Evolutionary conservation across 768 basidiomycete genomes (phyloP).

Genomic region (Cantharellus cinnabarinus): DNA sequence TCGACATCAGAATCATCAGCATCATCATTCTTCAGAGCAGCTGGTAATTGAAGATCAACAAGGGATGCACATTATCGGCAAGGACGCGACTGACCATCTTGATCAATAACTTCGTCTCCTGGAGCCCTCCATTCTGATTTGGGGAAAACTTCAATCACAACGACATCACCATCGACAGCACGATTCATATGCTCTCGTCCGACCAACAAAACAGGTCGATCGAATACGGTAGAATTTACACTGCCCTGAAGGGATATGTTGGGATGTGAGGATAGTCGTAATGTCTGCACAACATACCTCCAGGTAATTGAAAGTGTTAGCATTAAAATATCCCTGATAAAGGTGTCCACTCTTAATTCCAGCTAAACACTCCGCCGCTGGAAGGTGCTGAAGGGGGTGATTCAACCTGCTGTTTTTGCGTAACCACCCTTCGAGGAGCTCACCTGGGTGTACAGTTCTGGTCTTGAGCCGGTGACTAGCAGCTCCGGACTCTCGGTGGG

Average conservation of each 20-base stretch:
- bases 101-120: constrained; percentile 81
- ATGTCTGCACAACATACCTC: constrained; percentile 32
- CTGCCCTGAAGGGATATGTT: constrained; percentile 33
- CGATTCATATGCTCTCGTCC: constrained; percentile 93
- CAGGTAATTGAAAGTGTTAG: constrained; percentile 87
- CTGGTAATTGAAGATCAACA: constrained; percentile 20
- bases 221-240: constrained; percentile 51
- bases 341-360: constrained; percentile 71
- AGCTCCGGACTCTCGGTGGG: constrained; percentile 28
- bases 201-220: constrained; percentile 62
- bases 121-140: constrained; percentile 85
- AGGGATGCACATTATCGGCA: not conserved
- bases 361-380: constrained; percentile 46
- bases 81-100: constrained; percentile 40
- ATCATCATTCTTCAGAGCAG: constrained; percentile 70
- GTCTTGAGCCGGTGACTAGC: no score
- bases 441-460: no score
- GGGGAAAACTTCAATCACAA: constrained; percentile 73
- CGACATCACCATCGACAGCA: constrained; percentile 80
- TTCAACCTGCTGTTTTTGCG: no score
- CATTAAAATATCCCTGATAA: constrained; percentile 87
- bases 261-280: not conserved
- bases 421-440: no score
- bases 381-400: constrained; percentile 40
- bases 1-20: constrained; percentile 43